Conservation (phyloP, 2,329 filamentous ascomycete genomes). For the Hypoxylon sp. region DNA sequence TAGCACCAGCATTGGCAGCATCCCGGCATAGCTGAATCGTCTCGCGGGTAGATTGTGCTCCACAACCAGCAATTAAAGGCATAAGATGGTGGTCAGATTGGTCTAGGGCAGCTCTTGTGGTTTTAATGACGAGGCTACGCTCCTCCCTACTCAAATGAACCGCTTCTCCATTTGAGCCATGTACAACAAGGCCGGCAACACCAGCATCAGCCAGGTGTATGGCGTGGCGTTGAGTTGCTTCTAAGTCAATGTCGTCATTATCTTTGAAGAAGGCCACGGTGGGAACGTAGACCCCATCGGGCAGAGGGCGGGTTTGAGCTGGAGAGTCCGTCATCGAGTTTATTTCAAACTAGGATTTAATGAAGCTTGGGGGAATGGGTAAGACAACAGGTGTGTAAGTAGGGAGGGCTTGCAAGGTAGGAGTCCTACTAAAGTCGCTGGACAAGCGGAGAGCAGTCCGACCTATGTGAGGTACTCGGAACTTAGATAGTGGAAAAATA, state of each 20-base stretch:
- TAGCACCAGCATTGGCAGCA: slow-evolving; percentile 73
- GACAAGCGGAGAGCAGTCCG: slow-evolving; percentile 7
- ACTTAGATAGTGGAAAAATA: slow-evolving; percentile 18
- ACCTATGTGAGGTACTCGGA: slow-evolving; percentile 12
- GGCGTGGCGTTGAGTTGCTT: slow-evolving; percentile 64
- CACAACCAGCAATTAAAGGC: slow-evolving; percentile 77
- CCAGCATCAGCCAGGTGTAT: slow-evolving; percentile 72
- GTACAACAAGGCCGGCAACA: slow-evolving; percentile 75
- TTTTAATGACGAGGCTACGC: slow-evolving; percentile 70
- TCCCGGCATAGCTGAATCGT: slow-evolving; percentile 75
- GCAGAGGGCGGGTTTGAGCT: slow-evolving; percentile 36
- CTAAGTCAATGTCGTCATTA: slow-evolving; percentile 68
- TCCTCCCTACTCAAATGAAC: slow-evolving; percentile 77
- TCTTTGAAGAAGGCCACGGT: slow-evolving; percentile 73
- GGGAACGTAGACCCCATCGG: slow-evolving; percentile 69
- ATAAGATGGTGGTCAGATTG: slow-evolving; percentile 66
- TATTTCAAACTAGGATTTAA: slow-evolving; percentile 11
- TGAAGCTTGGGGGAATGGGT: not conserved
- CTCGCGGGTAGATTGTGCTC: slow-evolving; percentile 75
- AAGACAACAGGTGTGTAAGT: not conserved
- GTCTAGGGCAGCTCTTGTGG: slow-evolving; percentile 72
- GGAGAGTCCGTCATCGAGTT: slow-evolving; percentile 44
- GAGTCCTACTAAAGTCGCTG: slow-evolving; percentile 6
- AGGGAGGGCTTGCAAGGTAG: not conserved
- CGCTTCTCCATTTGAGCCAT: slow-evolving; percentile 81